Evolutionary conservation across 2,329 filamentous ascomycete genomes (phyloP), one percentile per base, ranked within the genome.

Genomic region (Talaromyces sp.): DNA sequence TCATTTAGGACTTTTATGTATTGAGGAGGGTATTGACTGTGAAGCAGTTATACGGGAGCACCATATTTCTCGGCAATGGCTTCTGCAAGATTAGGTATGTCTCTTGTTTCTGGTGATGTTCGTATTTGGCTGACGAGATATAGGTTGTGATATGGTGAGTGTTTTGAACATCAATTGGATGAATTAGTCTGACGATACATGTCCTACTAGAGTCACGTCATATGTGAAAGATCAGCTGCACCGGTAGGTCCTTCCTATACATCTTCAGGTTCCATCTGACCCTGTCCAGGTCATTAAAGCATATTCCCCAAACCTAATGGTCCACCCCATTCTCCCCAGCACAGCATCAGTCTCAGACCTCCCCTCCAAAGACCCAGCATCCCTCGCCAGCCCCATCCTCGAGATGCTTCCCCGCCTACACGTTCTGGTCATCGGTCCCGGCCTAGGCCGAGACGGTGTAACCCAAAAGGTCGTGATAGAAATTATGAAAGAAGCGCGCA

Each of bases 31-130:
- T n/a, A 43, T 10, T 59, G 13, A 59, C 11, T 43, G 39, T 45
- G 31, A 67, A 65, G 27, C 66, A 83, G 82, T 79, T 99, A 98
- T 77, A 97, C 95, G 1, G 95, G 95, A 43, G 95, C 95, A 65
- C 95, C 95, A 13, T 99, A 97, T 81, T 99, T 99, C 80, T 97
- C 94, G 22, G 93, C 94, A 69, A 97, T 97, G 88, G 95, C 95
- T 13, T 97, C 92, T 69, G 95, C 95, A 56, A 88, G 90, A 73
- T 81, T 98, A 65, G 95, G 94, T 78, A 77, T 48, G 70, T 70
- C 62, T 56, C 56, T 65, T 35, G 6, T n/a, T 16, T 13, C 24
- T 22, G 16, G 35, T 22, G 22, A 22, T 54, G 22, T 33, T 13
- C 1, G 31, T 7, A n/a, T 2, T 14, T 19, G 13, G 52, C n/a